phyloP scores from a whole-genome alignment of 768 basidiomycete genomes.

The Panaeolus cyanescens region DNA sequence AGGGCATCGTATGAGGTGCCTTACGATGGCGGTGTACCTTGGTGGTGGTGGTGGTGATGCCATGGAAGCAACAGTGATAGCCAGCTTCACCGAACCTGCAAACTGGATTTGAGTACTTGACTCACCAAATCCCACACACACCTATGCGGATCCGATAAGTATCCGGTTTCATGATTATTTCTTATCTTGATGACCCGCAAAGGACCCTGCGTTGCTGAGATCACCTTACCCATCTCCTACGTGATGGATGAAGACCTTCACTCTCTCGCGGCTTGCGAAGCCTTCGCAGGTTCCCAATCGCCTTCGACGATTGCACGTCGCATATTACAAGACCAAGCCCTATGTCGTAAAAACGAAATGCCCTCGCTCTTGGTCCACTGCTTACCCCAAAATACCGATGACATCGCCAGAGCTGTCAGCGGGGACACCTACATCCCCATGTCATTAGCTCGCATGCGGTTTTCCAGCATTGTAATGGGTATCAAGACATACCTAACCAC shows the following conservation, averaged over 20 bases:
- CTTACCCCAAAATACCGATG: conserved; percentile 15
- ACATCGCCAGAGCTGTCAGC: conserved; percentile 19
- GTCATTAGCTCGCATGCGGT: conserved; percentile 23
- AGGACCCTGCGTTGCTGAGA: too few relatives aligned
- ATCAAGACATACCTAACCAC: conserved; percentile 24
- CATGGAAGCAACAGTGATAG: not conserved
- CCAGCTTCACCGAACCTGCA: too few relatives aligned
- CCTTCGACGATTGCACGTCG: conserved; percentile 18
- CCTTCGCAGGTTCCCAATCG: conserved; percentile 19
- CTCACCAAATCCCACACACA: not conserved
- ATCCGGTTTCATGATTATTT: too few relatives aligned
- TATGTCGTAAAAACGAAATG: conserved; percentile 17
- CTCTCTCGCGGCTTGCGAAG: conserved; percentile 17
- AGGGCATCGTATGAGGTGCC: conserved; percentile 15
- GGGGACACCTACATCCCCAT: conserved; percentile 17
- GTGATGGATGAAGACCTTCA: not conserved
- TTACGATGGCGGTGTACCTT: not conserved
- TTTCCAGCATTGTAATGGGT: conserved; percentile 18
- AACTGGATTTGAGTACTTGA: not conserved
- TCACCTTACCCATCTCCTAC: too few relatives aligned
- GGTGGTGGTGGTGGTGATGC: not conserved
- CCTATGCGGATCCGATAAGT: too few relatives aligned
- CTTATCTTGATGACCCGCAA: too few relatives aligned
- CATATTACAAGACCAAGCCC: conserved; percentile 20
- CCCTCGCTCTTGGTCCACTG: conserved; percentile 22